These are phyloP conservation scores for Discostella stelligeroides DNA, from an alignment of 108 stramenopile genomes.

Conservation along the genomic window DNA sequence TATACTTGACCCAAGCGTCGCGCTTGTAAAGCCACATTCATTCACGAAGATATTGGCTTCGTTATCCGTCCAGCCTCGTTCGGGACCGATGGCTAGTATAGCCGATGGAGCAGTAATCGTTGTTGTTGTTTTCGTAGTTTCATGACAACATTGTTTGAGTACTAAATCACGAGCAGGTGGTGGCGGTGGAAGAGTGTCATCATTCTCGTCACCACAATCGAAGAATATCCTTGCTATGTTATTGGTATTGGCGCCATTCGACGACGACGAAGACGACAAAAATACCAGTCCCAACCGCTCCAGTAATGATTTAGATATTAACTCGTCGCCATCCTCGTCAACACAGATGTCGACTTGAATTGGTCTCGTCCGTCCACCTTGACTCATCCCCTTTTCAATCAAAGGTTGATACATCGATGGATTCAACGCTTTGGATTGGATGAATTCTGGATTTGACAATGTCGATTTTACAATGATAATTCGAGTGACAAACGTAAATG, in stretches of 20 bases:
- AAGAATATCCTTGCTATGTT: constrained; percentile 42
- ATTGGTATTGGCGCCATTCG: background rate
- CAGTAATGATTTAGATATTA: constrained; percentile 24
- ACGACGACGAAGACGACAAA: background rate
- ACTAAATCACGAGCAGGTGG: constrained; percentile 42
- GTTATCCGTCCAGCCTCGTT: constrained; percentile 56
- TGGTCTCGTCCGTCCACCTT: constrained; percentile 47
- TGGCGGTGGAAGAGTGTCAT: constrained; percentile 6
- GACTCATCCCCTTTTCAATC: constrained; percentile 56
- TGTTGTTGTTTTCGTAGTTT: background rate
- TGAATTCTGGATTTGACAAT: constrained; percentile 37
- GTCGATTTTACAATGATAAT: constrained; percentile 28
- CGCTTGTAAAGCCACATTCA: constrained; percentile 44
- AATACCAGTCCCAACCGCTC: constrained; percentile 27
- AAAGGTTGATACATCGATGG: constrained; percentile 30
- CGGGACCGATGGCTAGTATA: constrained; percentile 52
- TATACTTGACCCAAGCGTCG: constrained; percentile 49
- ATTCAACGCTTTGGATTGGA: constrained; percentile 20
- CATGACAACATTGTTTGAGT: constrained; percentile 18
- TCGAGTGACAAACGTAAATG: constrained; percentile 31
- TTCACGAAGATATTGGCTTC: constrained; percentile 46
- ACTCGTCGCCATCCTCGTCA: constrained; percentile 11
- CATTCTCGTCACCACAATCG: constrained; percentile 56
- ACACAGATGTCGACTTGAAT: constrained; percentile 43
- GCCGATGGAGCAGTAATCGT: constrained; percentile 13